Evolutionary conservation across 345 rosid species (phyloP).

Genomic region (Pugionium dolabratum): DNA sequence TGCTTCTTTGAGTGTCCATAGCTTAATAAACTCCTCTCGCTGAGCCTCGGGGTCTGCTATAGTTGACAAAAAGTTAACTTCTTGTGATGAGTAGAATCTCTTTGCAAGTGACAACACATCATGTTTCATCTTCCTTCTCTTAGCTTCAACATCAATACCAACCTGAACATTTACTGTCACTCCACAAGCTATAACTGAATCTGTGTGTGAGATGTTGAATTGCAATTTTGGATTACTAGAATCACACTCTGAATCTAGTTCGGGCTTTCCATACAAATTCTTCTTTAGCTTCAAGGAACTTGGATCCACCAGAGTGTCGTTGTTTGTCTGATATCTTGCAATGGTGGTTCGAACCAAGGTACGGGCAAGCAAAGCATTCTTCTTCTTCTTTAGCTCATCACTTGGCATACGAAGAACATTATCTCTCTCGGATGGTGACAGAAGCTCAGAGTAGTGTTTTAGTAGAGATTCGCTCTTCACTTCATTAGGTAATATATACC

Average conservation of each 20-base stretch:
- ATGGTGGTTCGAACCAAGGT: constrained; percentile 84
- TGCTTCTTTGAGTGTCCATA: constrained; percentile 87
- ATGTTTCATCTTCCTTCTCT: constrained; percentile 51
- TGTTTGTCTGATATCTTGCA: constrained; percentile 73
- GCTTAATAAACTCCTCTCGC: constrained; percentile 61
- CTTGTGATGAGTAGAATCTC: constrained; percentile 56
- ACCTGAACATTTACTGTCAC: constrained; percentile 56
- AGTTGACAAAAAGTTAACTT: constrained; percentile 53
- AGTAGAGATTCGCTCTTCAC: constrained; percentile 61
- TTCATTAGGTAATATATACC: constrained; percentile 71
- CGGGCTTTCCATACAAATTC: constrained; percentile 88
- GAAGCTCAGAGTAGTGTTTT: constrained; percentile 57
- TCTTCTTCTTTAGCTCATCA: constrained; percentile 52
- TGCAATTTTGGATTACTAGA: constrained; percentile 44
- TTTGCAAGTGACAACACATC: constrained; percentile 51
- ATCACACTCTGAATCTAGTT: constrained; percentile 58
- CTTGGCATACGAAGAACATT: constrained; percentile 54
- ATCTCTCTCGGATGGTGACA: constrained; percentile 69
- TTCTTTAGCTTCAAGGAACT: constrained; percentile 65
- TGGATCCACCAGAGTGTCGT: constrained; percentile 56
- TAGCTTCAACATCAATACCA: constrained; percentile 75
- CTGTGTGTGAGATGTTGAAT: constrained; percentile 73
- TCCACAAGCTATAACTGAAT: constrained; percentile 74
- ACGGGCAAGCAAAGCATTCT: constrained; percentile 79
- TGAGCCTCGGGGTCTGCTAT: constrained; percentile 57